These are phyloP conservation scores for Blastomyces silverae DNA, from an alignment of 2,329 filamentous ascomycete species.

Conservation along the genomic window DNA sequence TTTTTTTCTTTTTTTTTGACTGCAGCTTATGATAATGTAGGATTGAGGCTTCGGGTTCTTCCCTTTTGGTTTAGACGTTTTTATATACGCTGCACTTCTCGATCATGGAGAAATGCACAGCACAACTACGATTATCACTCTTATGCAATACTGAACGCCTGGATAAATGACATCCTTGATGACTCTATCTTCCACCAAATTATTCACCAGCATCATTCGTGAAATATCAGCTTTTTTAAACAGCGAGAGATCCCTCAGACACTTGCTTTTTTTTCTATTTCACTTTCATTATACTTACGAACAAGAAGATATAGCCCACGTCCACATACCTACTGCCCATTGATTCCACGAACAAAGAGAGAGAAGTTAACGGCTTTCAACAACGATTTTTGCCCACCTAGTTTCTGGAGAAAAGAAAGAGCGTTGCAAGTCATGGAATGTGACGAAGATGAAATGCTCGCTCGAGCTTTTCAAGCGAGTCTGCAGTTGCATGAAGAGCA, in stretches of 20 bases:
- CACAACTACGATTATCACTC: background rate
- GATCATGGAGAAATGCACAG: background rate
- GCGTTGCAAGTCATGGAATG: background rate
- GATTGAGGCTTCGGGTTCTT: background rate
- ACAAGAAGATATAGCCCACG: background rate
- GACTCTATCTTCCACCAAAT: background rate
- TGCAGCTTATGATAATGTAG: background rate
- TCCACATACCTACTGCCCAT: background rate
- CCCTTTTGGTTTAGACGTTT: background rate
- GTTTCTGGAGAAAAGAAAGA: background rate
- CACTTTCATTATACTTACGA: background rate
- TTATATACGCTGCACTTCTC: background rate
- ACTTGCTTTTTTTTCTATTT: background rate
- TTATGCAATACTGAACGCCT: background rate
- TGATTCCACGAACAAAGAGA: background rate
- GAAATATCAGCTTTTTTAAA: background rate
- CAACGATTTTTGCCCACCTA: background rate
- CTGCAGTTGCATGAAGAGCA: conserved; percentile 16
- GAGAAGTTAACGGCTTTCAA: background rate
- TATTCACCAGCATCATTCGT: background rate
- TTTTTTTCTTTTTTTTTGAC: background rate
- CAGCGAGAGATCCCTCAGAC: background rate
- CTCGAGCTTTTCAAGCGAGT: conserved; percentile 18
- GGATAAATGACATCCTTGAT: background rate
- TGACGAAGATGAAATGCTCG: conserved; percentile 17